phyloP scores from a whole-genome alignment of 345 rosid species.

The Erysimum cheiranthoides region DNA sequence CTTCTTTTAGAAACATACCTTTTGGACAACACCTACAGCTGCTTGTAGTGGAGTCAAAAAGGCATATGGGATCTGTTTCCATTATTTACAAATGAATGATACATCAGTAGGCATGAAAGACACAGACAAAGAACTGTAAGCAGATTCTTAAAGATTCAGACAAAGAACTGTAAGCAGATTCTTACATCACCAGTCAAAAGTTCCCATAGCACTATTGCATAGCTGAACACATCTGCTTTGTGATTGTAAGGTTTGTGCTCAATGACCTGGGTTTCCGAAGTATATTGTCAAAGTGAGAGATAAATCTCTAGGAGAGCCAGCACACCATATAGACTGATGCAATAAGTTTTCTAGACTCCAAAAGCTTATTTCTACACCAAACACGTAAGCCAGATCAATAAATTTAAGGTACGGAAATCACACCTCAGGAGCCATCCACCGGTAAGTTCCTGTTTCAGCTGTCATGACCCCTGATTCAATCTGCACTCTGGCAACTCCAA shows the following conservation, averaged over 20 bases:
- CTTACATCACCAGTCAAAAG: slow-evolving; percentile 94
- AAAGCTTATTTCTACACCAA: slow-evolving; percentile 1
- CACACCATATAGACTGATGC: background rate
- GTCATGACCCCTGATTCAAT: slow-evolving; percentile 95
- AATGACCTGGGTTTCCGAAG: slow-evolving; percentile 71
- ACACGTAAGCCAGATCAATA: background rate
- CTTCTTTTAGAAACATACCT: slow-evolving; percentile 53
- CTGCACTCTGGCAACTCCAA: slow-evolving; percentile 98
- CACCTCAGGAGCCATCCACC: slow-evolving; percentile 99
- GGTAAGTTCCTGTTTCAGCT: slow-evolving; percentile 98
- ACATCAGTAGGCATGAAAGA: slow-evolving; percentile 12
- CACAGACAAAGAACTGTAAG: background rate
- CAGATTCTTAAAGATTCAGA: slow-evolving; percentile 16
- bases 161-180: slow-evolving; percentile 4
- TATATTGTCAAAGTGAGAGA: slow-evolving; percentile 25
- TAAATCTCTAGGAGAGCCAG: background rate
- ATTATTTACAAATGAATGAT: slow-evolving; percentile 33
- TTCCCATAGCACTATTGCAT: slow-evolving; percentile 93
- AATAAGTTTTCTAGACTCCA: background rate
- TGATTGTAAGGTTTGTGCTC: slow-evolving; percentile 91
- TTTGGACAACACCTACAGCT: slow-evolving; percentile 92
- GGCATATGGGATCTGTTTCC: slow-evolving; percentile 80
- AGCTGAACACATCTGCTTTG: slow-evolving; percentile 96
- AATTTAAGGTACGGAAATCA: slow-evolving; percentile 17
- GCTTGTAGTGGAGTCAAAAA: slow-evolving; percentile 88